phyloP scores from a whole-genome alignment of 2,329 filamentous ascomycete genomes.

The Trichoderma oligosporum region DNA sequence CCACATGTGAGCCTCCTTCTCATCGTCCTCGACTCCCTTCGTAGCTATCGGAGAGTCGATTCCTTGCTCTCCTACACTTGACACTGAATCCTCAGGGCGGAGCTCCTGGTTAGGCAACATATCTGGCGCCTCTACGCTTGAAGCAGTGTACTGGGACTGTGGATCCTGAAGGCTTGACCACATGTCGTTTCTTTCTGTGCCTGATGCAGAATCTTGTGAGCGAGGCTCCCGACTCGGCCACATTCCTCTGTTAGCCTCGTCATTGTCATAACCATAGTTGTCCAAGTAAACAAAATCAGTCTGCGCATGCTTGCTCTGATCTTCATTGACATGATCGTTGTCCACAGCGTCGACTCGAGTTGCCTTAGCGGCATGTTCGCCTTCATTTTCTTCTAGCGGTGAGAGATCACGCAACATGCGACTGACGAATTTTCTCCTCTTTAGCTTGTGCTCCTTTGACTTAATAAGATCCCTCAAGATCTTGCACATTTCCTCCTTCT shows the following conservation, averaged over 20 bases:
- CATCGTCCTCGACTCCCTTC: neutral
- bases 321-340: neutral
- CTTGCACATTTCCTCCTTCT: conserved; percentile 20
- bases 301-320: neutral
- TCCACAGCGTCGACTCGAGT: neutral
- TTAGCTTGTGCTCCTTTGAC: conserved; percentile 11
- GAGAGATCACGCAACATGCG: conserved; percentile 4
- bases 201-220: neutral
- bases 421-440: neutral
- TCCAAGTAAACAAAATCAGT: neutral
- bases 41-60: neutral
- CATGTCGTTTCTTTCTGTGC: neutral
- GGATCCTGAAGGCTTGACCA: conserved; percentile 6
- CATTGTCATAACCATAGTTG: neutral
- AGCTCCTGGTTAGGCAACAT: neutral
- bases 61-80: neutral
- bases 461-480: neutral
- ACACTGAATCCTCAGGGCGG: conserved; percentile 7
- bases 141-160: neutral
- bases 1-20: conserved; percentile 1
- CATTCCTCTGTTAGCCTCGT: neutral
- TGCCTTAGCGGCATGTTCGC: neutral
- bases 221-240: neutral
- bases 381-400: neutral
- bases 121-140: neutral